phyloP scores from a whole-genome alignment of 2,329 filamentous ascomycete genomes.

The Leptographium radiaticola region DNA sequence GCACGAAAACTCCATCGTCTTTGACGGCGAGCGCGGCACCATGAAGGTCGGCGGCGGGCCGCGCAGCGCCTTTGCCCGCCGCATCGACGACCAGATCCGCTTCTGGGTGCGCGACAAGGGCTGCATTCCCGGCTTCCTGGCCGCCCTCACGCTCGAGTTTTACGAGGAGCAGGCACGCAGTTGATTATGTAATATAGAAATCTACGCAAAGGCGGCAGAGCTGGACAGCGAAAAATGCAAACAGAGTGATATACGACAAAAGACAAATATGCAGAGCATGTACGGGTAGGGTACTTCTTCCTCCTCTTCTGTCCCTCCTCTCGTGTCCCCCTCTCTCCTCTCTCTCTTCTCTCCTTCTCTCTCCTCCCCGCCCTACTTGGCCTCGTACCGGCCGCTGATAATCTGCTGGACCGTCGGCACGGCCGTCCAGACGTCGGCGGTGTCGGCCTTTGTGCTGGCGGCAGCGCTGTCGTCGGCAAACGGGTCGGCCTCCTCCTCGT shows the following conservation, averaged over 20 bases:
- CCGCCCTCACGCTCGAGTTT: conserved; percentile 84
- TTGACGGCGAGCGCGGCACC: conserved; percentile 85
- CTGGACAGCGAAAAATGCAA: neutral
- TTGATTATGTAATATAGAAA: no score
- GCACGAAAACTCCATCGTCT: conserved; percentile 64
- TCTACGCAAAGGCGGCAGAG: conserved; percentile 7
- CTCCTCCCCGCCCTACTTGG: conserved; percentile 19
- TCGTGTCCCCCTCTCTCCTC: neutral
- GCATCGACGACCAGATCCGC: conserved; percentile 75
- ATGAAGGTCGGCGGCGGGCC: conserved; percentile 97
- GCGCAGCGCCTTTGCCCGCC: conserved; percentile 69
- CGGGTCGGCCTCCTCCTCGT: conserved; percentile 43
- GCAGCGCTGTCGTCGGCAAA: conserved; percentile 49
- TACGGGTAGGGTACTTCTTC: neutral
- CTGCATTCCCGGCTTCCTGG: conserved; percentile 85
- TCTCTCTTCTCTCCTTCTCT: neutral
- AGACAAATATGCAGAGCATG: neutral
- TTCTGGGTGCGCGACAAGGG: conserved; percentile 95
- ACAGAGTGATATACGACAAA: neutral
- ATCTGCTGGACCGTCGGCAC: conserved; percentile 55
- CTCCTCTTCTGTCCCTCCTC: neutral
- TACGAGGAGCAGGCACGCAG: conserved; percentile 51
- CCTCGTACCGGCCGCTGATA: conserved; percentile 64
- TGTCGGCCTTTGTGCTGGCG: conserved; percentile 15
- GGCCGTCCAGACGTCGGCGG: conserved; percentile 44